Evolutionary conservation across 768 basidiomycete genomes (phyloP), one percentile per base, ranked within the genome.

Genomic region (Naganishia randhawae): DNA sequence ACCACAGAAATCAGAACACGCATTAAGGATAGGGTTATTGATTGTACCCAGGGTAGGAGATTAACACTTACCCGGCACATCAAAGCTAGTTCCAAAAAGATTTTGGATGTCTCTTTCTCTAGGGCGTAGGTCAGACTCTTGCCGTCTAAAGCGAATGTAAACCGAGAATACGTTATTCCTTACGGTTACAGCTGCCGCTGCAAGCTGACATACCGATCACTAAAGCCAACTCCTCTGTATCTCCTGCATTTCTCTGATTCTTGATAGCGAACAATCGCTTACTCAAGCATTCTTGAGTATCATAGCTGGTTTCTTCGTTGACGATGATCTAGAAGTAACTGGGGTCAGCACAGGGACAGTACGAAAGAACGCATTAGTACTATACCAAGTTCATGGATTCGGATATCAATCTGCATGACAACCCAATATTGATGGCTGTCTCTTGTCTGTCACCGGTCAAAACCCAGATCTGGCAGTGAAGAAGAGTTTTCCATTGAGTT

Each of bases 391-490:
- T 97, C 96, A 98, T 99, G 10, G 91, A 93, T 81, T 99, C 96
- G 6, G 92, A 92, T 61, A 99, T 98, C 74, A 99, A 80, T 71
- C 92, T 86, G 82, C 96, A 98, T 1, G 93, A 95, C 85, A 98
- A 88, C 63, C 96, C 96, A 71, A 99, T 98, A 75, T 99, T 99
- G 81, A 99, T 97, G 17, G 96, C 96, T 1, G 96, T 99, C 81
- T 99, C 96, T 82, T 99, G 96, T 72, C 96, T 84, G 79, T 99
- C 96, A 0, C 96, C 96, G 1, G 96, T 99, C 61, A 99, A 82
- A 9, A 99, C 94, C 96, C 96, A 99, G 19, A 99, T 88, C 88
- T 89, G 71, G 17, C 14, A 32, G 8, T 6, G 17, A 31, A 8
- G n/a, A 48, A 48, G 29, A 19, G n/a, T 17, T 35, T 35, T 29